A percentile compares a stretch with the other conserved stretches of the same genome.
phyloP scores from a whole-genome alignment of 495 filamentous ascomycete genomes.

The Penicillium taxi region DNA sequence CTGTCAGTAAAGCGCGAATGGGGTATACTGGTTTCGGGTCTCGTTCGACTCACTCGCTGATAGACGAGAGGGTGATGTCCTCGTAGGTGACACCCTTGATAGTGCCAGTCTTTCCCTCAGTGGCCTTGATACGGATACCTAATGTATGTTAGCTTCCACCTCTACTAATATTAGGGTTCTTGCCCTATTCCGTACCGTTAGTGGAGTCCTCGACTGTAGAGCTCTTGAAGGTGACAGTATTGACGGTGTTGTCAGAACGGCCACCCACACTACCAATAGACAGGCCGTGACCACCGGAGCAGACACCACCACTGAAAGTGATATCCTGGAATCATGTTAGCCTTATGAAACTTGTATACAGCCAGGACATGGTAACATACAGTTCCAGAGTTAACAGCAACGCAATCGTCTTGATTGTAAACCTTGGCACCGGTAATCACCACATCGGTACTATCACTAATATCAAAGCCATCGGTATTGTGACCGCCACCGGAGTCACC shows the following conservation, averaged over 20 bases:
- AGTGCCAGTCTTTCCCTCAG: slow-evolving; percentile 16
- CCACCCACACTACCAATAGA: slow-evolving; percentile 58
- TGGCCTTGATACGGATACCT: slow-evolving; percentile 26
- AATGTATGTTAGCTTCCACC: neutral
- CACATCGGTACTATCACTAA: slow-evolving; percentile 46
- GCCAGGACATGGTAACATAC: too few relatives aligned
- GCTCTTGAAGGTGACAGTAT: slow-evolving; percentile 41
- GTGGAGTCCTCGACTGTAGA: slow-evolving; percentile 41
- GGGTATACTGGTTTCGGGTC: neutral
- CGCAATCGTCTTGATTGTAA: slow-evolving; percentile 60
- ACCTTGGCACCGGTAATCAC: slow-evolving; percentile 48
- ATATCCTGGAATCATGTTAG: slow-evolving; percentile 28
- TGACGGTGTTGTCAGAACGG: slow-evolving; percentile 47
- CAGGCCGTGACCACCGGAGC: slow-evolving; percentile 51
- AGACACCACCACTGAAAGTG: slow-evolving; percentile 38
- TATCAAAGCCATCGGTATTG: slow-evolving; percentile 64
- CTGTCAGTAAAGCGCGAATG: too few relatives aligned
- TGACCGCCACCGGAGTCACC: slow-evolving; percentile 45
- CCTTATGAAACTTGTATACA: neutral
- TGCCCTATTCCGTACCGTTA: slow-evolving; percentile 27
- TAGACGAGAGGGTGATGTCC: slow-evolving; percentile 16
- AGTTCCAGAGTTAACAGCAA: slow-evolving; percentile 49
- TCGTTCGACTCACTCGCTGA: slow-evolving; percentile 11
- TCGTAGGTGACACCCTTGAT: slow-evolving; percentile 19
- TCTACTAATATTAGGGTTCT: too few relatives aligned